These are phyloP conservation scores for Saturnispora bothae DNA, from an alignment of 805 yeast genomes.

Conservation along the genomic window DNA sequence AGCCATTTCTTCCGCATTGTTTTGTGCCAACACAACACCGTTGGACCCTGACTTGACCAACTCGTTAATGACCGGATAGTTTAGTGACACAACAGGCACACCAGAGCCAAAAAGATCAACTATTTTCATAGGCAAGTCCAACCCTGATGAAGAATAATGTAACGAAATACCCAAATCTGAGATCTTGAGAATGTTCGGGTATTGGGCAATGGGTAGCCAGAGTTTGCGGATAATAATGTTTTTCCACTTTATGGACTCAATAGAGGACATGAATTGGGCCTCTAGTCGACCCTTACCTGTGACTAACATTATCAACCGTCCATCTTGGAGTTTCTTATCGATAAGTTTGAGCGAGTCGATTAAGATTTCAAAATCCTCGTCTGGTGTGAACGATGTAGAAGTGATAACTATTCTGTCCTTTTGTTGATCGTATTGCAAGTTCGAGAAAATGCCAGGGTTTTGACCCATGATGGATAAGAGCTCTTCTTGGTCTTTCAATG, in stretches of 20 bases:
- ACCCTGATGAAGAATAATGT: slow-evolving; percentile 86
- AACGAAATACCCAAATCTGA: slow-evolving; percentile 87
- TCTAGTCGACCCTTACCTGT: slow-evolving; percentile 94
- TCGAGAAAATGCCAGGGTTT: slow-evolving; percentile 26
- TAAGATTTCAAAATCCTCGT: slow-evolving; percentile 72
- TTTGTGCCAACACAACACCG: slow-evolving; percentile 46
- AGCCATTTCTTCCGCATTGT: slow-evolving; percentile 34
- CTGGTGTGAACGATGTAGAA: slow-evolving; percentile 92
- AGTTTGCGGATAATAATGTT: slow-evolving; percentile 49
- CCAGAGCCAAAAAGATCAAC: slow-evolving; percentile 96
- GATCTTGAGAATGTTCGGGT: slow-evolving; percentile 60
- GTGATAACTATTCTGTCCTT: slow-evolving; percentile 62
- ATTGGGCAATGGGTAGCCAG: slow-evolving; percentile 74
- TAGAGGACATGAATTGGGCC: slow-evolving; percentile 28
- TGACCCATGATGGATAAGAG: slow-evolving; percentile 26
- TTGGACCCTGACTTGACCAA: slow-evolving; percentile 58
- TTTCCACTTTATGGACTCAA: slow-evolving; percentile 24
- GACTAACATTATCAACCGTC: slow-evolving; percentile 58
- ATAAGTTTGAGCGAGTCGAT: slow-evolving; percentile 57
- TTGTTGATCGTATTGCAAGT: slow-evolving; percentile 13
- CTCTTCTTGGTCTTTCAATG: slow-evolving; percentile 29
- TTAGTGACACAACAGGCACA: slow-evolving; percentile 73
- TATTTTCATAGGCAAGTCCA: slow-evolving; percentile 95
- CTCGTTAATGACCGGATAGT: slow-evolving; percentile 70
- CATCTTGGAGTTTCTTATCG: slow-evolving; percentile 29